Evolutionary conservation across 371 early-diverging fungal genomes (phyloP), one percentile per base, ranked within the genome.

Genomic region (Rhizopus sp.): DNA sequence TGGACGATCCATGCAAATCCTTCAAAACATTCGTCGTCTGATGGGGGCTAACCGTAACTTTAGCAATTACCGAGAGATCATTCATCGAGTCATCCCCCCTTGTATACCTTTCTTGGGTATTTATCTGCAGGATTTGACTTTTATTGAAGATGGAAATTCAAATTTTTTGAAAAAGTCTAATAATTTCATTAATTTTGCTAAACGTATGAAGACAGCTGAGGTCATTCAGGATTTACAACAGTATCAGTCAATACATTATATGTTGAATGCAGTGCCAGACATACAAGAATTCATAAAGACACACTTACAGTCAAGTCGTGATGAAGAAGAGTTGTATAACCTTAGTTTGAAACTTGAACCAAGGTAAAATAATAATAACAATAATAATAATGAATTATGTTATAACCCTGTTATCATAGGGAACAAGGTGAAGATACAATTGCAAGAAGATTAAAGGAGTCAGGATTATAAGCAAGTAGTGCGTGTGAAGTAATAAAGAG

Each of bases 21-120:
- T 87, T 39, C 73, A 77, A 42, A 62, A 73, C 33, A 72, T 88
- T 13, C 78, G 85, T 60, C 65, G 70, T 35, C 65, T 90, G 38
- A 93, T 93, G 89, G 83, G 86, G 50, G 78, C 89, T 2, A 81
- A 87, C 53, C 85, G 84, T 66, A 96, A 94, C 70, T 96, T 90
- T 70, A 72, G 81, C 41, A 82, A 81, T 44, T 97, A 97, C 73
- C 87, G 96, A 60, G 88, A 90, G 30, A 76, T 87, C 39, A 79
- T 97, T 35, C 92, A 90, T 61, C 80, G 83, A 2, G 82, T 88
- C 47, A 90, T 90, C 59, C 95, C 94, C 33, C 95, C 97, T 0
- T 93, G 94, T 64, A 88, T 97, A 7, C 97, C 97, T 0, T 95
- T 93, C 69, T 78, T 97, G 47, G 94, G 91, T 31, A 80, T 88